phyloP scores from a whole-genome alignment of 2,329 filamentous ascomycete species.

The Apiospora aurea region DNA sequence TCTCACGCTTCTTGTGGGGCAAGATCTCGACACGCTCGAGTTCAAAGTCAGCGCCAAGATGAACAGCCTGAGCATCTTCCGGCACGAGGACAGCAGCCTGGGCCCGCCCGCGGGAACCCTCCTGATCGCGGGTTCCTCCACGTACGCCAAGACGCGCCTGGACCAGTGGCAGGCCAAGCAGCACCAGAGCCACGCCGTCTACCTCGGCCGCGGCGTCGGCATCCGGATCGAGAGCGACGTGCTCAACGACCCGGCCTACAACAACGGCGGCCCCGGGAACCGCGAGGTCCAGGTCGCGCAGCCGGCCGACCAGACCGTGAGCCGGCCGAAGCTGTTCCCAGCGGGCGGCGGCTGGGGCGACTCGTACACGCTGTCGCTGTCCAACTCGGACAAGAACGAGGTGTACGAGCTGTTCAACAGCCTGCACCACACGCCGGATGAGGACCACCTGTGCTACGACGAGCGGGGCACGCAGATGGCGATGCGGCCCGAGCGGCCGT shows the following conservation, averaged over 20 bases:
- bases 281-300: not conserved
- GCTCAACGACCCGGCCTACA: not conserved
- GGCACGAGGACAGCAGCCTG: constrained; percentile 21
- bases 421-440: not conserved
- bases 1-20: constrained; percentile 24
- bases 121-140: constrained; percentile 23
- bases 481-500: constrained; percentile 13
- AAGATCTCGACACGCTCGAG: constrained; percentile 22
- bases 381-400: constrained; percentile 21
- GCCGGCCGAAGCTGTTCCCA: not conserved
- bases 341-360: constrained; percentile 19
- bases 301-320: not conserved
- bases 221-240: constrained; percentile 26
- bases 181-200: constrained; percentile 26
- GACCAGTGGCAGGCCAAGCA: constrained; percentile 26
- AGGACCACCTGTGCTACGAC: constrained; percentile 13
- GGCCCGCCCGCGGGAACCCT: constrained; percentile 19
- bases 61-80: constrained; percentile 26
- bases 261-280: not conserved
- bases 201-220: constrained; percentile 26
- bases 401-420: constrained; percentile 26
- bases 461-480: not conserved
- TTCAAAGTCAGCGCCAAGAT: constrained; percentile 23
- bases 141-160: constrained; percentile 23
- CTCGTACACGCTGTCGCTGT: constrained; percentile 22